Evolutionary conservation across 2,329 filamentous ascomycete genomes (phyloP), one percentile per base, ranked within the genome.

Genomic region (Aspergillus sp.): DNA sequence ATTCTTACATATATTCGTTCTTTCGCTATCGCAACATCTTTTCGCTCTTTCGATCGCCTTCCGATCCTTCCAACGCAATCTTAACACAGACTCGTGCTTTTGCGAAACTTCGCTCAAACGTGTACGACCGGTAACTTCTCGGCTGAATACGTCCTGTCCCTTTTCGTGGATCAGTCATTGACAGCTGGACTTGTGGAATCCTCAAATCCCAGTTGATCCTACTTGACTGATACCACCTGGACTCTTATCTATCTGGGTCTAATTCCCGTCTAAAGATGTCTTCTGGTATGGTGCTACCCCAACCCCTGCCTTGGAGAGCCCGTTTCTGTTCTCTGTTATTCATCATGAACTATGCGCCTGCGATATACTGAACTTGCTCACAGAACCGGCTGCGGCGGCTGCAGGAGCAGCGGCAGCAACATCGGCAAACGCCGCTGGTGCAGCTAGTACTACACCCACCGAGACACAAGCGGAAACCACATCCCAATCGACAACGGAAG

Each of bases 401-500:
- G 42, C 59, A 44, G 59, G 49, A 49, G 49, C 54, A 49, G 30
- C 51, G 32, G 32, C 32, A n/a, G 27, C 58, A 39, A 47, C 57
- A 21, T 17, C 61, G 41, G 55, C 57, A 23, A 58, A 57, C 19
- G 61, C 47, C 44, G 58, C 54, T 49, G 51, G 53, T 59, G 55
- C 32, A 36, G 32, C 32, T 13, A 13, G 32, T 19, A 60, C 60
- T 23, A 64, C 64, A n/a, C 42, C 53, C 10, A 32, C 41, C 25
- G 53, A 55, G n/a, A 55, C 53, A 15, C 53, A 32, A 32, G 10
- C 53, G 39, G 53, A 47, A 47, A 47, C 39, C 58, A 54, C 48
- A 52, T 57, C 57, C 54, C 63, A 25, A 64, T 54, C 38, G 54
- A 61, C 54, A 57, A 54, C 32, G 64, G 63, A 6, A 62, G 61